These are phyloP conservation scores for Funneliformis caledonium DNA, from an alignment of 371 early-diverging fungal species.

Conservation along the genomic window DNA sequence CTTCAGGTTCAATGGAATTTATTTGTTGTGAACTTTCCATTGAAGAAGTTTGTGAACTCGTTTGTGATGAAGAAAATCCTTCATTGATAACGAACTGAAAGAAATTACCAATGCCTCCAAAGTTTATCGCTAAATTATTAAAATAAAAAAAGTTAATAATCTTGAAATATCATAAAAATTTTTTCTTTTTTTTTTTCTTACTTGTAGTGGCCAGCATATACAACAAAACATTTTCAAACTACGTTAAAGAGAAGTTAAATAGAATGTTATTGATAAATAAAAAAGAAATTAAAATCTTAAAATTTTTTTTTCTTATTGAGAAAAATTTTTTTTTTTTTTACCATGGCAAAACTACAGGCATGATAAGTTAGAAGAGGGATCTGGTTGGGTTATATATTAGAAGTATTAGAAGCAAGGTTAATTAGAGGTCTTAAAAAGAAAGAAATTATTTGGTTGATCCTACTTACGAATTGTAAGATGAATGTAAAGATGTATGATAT, in stretches of 20 bases:
- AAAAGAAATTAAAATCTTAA: neutral
- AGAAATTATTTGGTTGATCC: neutral
- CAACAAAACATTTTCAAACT: conserved; percentile 9
- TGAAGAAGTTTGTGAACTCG: neutral
- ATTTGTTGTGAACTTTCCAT: neutral
- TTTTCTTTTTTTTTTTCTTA: neutral
- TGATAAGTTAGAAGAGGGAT: conserved; percentile 6
- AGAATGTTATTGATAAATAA: neutral
- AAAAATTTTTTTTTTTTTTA: neutral
- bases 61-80: neutral
- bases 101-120: conserved; percentile 20
- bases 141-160: neutral
- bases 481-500: conserved; percentile 12
- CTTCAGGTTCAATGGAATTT: neutral
- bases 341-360: neutral
- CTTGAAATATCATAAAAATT: neutral
- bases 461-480: conserved; percentile 18
- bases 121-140: neutral
- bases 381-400: neutral
- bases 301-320: neutral
- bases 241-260: neutral
- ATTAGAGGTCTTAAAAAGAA: neutral
- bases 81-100: neutral
- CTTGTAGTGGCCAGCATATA: conserved; percentile 1
- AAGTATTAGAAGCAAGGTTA: neutral